Evolutionary conservation across 2,329 filamentous ascomycete genomes (phyloP).

Genomic region (Colletotrichum tropicale): DNA sequence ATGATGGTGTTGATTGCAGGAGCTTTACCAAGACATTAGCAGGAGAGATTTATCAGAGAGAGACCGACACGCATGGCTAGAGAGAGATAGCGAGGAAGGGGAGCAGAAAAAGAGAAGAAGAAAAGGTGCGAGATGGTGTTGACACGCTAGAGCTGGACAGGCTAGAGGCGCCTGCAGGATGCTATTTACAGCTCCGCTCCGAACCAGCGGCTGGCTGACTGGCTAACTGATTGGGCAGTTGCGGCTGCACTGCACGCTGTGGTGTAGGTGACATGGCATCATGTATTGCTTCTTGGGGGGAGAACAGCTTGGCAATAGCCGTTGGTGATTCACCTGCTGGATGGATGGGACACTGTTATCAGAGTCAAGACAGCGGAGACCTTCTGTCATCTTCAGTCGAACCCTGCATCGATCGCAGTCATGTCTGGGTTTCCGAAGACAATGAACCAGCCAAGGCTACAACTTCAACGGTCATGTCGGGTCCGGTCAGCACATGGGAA

Average conservation of each 20-base stretch:
- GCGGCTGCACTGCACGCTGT: not conserved
- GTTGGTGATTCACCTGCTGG: not conserved
- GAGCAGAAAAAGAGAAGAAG: not conserved
- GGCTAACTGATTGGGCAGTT: not conserved
- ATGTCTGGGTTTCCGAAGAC: not conserved
- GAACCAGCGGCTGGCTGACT: not conserved
- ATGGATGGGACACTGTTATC: not conserved
- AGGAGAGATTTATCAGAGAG: not conserved
- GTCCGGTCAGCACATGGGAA: not conserved
- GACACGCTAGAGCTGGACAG: not conserved
- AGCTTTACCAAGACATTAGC: not conserved
- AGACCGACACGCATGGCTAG: not conserved
- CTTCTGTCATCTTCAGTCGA: not conserved
- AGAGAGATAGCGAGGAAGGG: not conserved
- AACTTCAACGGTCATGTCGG: not conserved
- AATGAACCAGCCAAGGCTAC: not conserved
- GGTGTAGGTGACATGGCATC: not conserved
- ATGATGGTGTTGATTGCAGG: not conserved
- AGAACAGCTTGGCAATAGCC: conserved; percentile 10
- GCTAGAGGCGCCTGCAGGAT: conserved; percentile 5
- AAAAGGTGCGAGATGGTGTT: not conserved
- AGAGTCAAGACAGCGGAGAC: not conserved
- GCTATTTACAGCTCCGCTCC: conserved; percentile 3
- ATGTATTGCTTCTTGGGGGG: not conserved
- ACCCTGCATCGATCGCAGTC: not conserved